Evolutionary conservation across 2,329 filamentous ascomycete species (phyloP), one percentile per base, ranked within the genome.

Genomic region (Penicillium sp.): DNA sequence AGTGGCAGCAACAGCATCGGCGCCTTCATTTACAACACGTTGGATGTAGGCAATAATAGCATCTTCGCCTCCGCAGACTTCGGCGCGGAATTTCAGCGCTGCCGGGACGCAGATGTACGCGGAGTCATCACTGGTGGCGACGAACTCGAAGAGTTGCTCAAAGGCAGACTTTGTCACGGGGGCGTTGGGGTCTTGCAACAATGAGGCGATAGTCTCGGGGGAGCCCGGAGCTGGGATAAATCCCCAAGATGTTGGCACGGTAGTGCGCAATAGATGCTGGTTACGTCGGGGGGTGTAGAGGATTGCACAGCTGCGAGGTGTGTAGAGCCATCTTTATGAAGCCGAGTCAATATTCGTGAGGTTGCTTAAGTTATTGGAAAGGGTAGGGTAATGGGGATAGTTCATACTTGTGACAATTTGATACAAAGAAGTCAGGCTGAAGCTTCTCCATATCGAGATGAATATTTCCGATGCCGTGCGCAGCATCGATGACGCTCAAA

Each of bases 381-480:
- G 45, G 12, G 44, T 36, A 7, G 19, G 15, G 10, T 27, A 36
- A 19, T 21, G 25, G 45, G 27, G 19, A 6, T n/a, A 7, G 5
- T 0, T 53, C 66, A 52, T 70, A 77, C 74, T 96, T 96, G 78
- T 96, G 90, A 66, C 87, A 90, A 73, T 97, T 97, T 55, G 83
- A 88, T 15, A 93, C 83, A 69, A 96, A 90, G 77, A 96, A 97
- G 73, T 97, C 93, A 0, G 91, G 87, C 61, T 92, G 84, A 3
- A 92, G 77, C 4, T 76, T 73, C 0, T 70, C 62, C 15, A 97
- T 75, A 72, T 96, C 84, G 8, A 97, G 73, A 1, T 83, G 79
- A 8, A 96, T 81, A 74, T 94, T 89, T 2, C 93, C 93, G 25
- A 96, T 77, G 1, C 89, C 88, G 74, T 97, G 93, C 0, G 93